Percentiles rank a stretch among this genome's conserved stretches.
These are phyloP conservation scores for Russula sp. DNA, from an alignment of 768 basidiomycete genomes.

Conservation along the genomic window DNA sequence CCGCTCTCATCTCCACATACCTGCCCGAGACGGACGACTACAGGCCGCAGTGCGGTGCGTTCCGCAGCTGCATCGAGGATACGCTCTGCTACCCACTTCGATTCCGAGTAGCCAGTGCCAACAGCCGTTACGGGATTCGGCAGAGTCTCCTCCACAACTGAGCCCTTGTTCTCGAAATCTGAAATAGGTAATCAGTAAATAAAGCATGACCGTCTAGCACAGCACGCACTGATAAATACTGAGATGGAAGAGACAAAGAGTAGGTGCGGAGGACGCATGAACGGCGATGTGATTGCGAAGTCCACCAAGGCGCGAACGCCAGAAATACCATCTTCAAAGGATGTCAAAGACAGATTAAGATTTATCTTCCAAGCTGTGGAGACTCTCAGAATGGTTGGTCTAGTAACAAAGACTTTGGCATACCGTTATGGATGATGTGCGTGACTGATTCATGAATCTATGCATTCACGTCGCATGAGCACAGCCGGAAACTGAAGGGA, in stretches of 20 bases:
- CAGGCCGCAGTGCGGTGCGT: slow-evolving; percentile 13
- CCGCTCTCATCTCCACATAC: slow-evolving; percentile 26
- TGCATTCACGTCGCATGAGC: neutral
- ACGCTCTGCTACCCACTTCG: slow-evolving; percentile 24
- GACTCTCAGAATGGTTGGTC: neutral
- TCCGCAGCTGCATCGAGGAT: slow-evolving; percentile 23
- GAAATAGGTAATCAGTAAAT: neutral
- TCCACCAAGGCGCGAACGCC: slow-evolving; percentile 22
- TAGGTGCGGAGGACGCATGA: slow-evolving; percentile 15
- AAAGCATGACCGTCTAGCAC: neutral
- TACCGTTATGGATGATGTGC: slow-evolving; percentile 24
- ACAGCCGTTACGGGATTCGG: slow-evolving; percentile 15
- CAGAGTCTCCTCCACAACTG: slow-evolving; percentile 17
- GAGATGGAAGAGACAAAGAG: slow-evolving; percentile 25
- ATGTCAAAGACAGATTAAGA: slow-evolving; percentile 22
- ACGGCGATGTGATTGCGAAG: slow-evolving; percentile 21
- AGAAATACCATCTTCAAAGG: slow-evolving; percentile 23
- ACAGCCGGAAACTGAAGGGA: neutral
- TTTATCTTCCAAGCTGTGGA: slow-evolving; percentile 24
- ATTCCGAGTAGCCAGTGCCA: slow-evolving; percentile 24
- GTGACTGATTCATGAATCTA: slow-evolving; percentile 19
- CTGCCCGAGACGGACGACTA: slow-evolving; percentile 26
- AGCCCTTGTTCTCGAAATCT: slow-evolving; percentile 23
- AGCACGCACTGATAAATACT: slow-evolving; percentile 21
- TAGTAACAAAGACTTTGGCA: neutral